Percentiles rank a stretch among this genome's conserved stretches.
phyloP scores from a whole-genome alignment of 768 basidiomycete genomes.

The Serendipita sp. region DNA sequence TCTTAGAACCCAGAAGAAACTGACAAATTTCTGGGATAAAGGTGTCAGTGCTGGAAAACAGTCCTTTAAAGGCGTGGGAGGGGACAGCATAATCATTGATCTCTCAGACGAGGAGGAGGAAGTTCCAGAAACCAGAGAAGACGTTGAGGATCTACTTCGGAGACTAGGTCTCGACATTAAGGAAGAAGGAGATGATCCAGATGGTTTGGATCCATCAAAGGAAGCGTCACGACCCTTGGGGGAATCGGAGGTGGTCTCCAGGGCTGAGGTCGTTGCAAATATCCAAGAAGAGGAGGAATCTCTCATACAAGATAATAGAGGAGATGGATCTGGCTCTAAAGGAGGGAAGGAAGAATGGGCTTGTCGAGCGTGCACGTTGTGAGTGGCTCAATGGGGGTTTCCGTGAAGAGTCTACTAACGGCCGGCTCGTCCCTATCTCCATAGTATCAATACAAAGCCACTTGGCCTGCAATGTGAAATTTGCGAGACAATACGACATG shows the following conservation, averaged over 20 bases:
- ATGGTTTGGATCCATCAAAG: too few species aligned
- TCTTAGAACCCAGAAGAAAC: not conserved
- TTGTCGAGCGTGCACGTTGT: conserved; percentile 53
- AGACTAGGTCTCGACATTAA: not conserved
- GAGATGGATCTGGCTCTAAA: too few species aligned
- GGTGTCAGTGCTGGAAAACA: too few species aligned
- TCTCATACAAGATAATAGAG: too few species aligned
- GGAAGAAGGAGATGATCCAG: not conserved
- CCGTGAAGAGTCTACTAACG: not conserved
- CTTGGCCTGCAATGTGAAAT: not conserved
- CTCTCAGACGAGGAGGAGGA: conserved; percentile 16
- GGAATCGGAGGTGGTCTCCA: too few species aligned
- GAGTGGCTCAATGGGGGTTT: conserved; percentile 15
- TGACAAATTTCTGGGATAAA: not conserved
- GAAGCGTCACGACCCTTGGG: too few species aligned
- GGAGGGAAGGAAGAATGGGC: too few species aligned
- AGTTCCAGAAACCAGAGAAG: conserved; percentile 20
- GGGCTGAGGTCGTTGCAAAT: not conserved
- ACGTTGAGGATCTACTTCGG: conserved; percentile 22
- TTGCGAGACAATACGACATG: not conserved
- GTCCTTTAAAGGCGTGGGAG: too few species aligned
- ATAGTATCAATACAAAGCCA: conserved; percentile 1
- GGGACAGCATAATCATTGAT: not conserved
- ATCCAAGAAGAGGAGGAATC: not conserved
- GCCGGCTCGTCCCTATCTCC: not conserved